A percentile compares a stretch with the other conserved stretches of the same genome.
These are phyloP conservation scores for Platanthera guangdongensis DNA, from an alignment of 106 monocot genomes.

Conservation along the genomic window DNA sequence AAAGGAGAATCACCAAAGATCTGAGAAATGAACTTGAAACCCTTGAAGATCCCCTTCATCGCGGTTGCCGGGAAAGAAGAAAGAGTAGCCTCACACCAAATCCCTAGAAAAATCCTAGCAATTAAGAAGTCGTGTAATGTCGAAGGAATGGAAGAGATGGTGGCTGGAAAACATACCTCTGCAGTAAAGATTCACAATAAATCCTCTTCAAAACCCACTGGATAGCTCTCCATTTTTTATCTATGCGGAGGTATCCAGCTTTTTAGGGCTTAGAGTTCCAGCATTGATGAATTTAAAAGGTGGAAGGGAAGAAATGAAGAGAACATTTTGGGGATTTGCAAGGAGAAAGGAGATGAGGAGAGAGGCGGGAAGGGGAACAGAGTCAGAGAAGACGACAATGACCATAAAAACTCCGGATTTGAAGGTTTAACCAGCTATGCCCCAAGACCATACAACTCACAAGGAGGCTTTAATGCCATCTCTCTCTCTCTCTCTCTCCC, in stretches of 20 bases:
- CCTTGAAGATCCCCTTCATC: constrained; percentile 82
- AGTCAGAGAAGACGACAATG: not conserved
- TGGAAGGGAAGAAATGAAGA: not conserved
- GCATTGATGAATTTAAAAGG: not conserved
- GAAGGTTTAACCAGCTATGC: not conserved
- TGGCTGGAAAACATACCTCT: not conserved
- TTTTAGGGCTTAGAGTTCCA: not conserved
- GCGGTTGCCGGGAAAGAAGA: constrained; percentile 24
- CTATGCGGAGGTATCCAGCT: not conserved
- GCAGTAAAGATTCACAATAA: not conserved
- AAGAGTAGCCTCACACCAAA: constrained; percentile 4
- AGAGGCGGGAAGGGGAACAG: not conserved
- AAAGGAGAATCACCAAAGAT: constrained; percentile 60
- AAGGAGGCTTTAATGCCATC: not conserved
- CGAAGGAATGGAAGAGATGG: not conserved
- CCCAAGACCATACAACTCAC: not conserved
- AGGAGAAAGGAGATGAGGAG: not conserved
- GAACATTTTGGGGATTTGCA: not conserved
- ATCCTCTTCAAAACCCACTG: not conserved
- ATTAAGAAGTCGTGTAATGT: not conserved
- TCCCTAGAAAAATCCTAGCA: not conserved
- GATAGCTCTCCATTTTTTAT: not conserved
- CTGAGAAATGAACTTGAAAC: constrained; percentile 64
- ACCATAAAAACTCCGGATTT: not conserved
- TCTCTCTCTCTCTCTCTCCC: not conserved